phyloP scores from a whole-genome alignment of 1,284 basidiomycete genomes.

The Grifola frondosa region DNA sequence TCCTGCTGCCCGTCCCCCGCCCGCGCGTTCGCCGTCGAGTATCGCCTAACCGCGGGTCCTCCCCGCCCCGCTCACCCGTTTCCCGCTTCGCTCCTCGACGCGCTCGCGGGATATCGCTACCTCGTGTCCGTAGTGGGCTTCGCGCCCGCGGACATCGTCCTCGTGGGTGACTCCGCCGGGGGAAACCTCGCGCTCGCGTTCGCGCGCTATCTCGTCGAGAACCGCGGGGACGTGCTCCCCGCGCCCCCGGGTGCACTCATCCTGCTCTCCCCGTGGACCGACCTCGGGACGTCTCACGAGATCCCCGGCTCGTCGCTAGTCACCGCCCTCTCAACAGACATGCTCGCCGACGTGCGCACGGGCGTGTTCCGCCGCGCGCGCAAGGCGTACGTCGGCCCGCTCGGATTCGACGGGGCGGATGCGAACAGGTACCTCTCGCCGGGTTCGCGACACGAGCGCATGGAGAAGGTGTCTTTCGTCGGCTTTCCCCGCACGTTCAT shows the following conservation, averaged over 20 bases:
- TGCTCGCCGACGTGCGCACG: slow-evolving; percentile 29
- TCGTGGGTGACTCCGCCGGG: slow-evolving; percentile 73
- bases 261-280: slow-evolving; percentile 58
- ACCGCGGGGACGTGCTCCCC: slow-evolving; percentile 33
- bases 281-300: slow-evolving; percentile 42
- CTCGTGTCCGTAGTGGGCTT: slow-evolving; percentile 44
- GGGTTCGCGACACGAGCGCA: slow-evolving; percentile 40
- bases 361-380: slow-evolving; percentile 35
- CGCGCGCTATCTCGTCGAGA: slow-evolving; percentile 41
- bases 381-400: slow-evolving; percentile 45
- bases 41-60: slow-evolving; percentile 24
- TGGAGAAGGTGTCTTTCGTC: slow-evolving; percentile 40
- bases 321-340: slow-evolving; percentile 41
- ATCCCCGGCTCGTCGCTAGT: slow-evolving; percentile 33
- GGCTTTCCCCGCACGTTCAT: slow-evolving; percentile 59
- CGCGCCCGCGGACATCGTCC: slow-evolving; percentile 48
- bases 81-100: slow-evolving; percentile 64
- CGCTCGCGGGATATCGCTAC: slow-evolving; percentile 60
- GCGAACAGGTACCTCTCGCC: slow-evolving; percentile 57
- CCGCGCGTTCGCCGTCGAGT: slow-evolving; percentile 33
- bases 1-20: slow-evolving; percentile 22
- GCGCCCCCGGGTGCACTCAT: slow-evolving; percentile 39
- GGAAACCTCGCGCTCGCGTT: slow-evolving; percentile 66
- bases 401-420: slow-evolving; percentile 39
- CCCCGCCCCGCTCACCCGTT: slow-evolving; percentile 43